These are phyloP conservation scores for Ogataea degrootiae DNA, from an alignment of 805 yeast genomes.

Conservation along the genomic window DNA sequence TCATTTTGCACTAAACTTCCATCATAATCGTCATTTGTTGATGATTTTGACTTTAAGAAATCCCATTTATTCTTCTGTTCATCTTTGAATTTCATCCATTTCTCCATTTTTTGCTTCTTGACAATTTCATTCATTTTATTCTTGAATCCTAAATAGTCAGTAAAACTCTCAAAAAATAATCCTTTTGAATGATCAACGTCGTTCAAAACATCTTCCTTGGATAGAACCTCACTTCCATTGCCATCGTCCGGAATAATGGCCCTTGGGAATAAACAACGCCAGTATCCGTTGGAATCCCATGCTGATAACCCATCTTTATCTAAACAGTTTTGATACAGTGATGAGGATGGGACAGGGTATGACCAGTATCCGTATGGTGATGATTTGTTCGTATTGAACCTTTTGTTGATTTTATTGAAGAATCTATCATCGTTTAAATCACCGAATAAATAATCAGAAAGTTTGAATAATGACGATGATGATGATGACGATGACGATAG, in stretches of 20 bases:
- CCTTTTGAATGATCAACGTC: conserved; percentile 44
- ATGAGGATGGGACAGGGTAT: conserved; percentile 30
- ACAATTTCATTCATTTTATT: conserved; percentile 45
- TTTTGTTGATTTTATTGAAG: background rate
- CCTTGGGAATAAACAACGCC: conserved; percentile 87
- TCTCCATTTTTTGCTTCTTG: conserved; percentile 32
- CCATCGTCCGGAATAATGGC: conserved; percentile 28
- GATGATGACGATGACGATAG: background rate
- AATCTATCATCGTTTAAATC: conserved; percentile 1
- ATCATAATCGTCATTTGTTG: background rate
- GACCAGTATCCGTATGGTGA: conserved; percentile 19
- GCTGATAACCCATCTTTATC: conserved; percentile 62
- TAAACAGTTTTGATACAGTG: conserved; percentile 59
- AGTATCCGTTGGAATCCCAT: conserved; percentile 80
- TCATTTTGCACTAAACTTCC: too few species aligned
- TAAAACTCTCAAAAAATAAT: conserved; percentile 58
- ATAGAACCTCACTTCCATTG: conserved; percentile 31
- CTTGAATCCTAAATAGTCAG: conserved; percentile 65
- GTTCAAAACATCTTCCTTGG: conserved; percentile 55
- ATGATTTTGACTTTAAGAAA: conserved; percentile 3
- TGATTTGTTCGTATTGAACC: too few species aligned
- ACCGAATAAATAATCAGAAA: background rate
- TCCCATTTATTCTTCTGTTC: conserved; percentile 26
- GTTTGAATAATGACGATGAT: background rate
- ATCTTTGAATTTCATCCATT: conserved; percentile 20